A percentile compares a stretch with the other conserved stretches of the same genome.
These are phyloP conservation scores for Atkinsonella hypoxylon DNA, from an alignment of 2,329 filamentous ascomycete species.

Conservation along the genomic window DNA sequence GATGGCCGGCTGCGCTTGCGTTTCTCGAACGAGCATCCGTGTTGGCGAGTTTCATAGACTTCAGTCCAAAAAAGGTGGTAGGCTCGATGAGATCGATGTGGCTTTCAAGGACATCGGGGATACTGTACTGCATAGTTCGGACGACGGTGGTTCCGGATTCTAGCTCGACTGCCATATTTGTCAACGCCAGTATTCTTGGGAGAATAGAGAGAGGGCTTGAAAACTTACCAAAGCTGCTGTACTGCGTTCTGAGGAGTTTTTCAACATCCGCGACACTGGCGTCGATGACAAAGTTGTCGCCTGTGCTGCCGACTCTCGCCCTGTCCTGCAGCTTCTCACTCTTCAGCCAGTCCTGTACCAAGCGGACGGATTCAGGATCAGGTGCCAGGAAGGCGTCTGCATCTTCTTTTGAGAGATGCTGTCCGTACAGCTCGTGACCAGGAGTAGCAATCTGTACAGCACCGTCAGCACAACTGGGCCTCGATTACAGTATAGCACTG, in stretches of 20 bases:
- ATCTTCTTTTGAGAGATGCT: slow-evolving; percentile 5
- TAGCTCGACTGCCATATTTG: neutral
- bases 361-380: neutral
- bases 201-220: no score
- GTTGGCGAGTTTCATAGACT: neutral
- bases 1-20: neutral
- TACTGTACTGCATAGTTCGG: slow-evolving; percentile 5
- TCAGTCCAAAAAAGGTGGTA: slow-evolving; percentile 6
- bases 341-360: slow-evolving; percentile 4
- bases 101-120: slow-evolving; percentile 3
- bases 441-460: slow-evolving; percentile 6
- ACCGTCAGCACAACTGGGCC: neutral
- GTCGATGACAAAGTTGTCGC: neutral
- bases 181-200: no score
- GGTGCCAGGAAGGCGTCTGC: slow-evolving; percentile 4
- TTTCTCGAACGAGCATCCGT: neutral
- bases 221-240: slow-evolving; percentile 1
- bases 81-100: slow-evolving; percentile 7
- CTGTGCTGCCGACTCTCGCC: neutral
- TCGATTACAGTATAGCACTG: no score
- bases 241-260: slow-evolving; percentile 2
- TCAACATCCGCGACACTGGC: slow-evolving; percentile 4
- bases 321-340: neutral
- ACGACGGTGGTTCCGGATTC: slow-evolving; percentile 1
- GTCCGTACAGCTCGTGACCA: slow-evolving; percentile 3